Percentiles rank a stretch among this genome's conserved stretches.
phyloP scores from a whole-genome alignment of 164 flowering plant genomes.

The Taxillus chinensis region DNA sequence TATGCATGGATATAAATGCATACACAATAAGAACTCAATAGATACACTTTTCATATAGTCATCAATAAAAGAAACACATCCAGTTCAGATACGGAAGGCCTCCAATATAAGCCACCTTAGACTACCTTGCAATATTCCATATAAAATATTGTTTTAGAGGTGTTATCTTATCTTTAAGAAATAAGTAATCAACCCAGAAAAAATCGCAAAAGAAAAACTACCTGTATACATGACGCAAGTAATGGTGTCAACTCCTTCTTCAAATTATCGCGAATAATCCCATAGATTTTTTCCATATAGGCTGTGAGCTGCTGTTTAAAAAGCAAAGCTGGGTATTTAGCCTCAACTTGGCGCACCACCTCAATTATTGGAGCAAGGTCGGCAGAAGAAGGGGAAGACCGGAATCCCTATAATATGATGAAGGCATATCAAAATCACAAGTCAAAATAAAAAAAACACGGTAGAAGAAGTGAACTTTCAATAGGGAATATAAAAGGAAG shows the following conservation, averaged over 20 bases:
- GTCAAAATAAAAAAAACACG: no score
- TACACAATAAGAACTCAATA: no score
- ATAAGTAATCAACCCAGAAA: no score
- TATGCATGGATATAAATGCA: no score
- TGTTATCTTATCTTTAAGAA: no score
- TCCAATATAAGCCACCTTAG: no score
- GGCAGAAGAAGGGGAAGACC: slow-evolving; percentile 81
- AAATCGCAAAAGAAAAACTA: slow-evolving; percentile 3
- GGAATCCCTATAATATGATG: slow-evolving; percentile 57
- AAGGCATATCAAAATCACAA: not conserved
- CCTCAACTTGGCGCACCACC: slow-evolving; percentile 84
- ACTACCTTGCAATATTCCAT: no score
- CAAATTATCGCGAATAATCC: slow-evolving; percentile 87
- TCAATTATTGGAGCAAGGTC: slow-evolving; percentile 49
- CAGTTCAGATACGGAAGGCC: no score
- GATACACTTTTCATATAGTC: no score
- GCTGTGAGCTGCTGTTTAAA: slow-evolving; percentile 99
- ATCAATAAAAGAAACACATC: no score
- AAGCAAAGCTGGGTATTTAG: slow-evolving; percentile 94
- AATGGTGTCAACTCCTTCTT: slow-evolving; percentile 72
- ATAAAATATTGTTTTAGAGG: no score
- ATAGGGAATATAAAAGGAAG: not conserved
- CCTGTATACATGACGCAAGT: slow-evolving; percentile 92
- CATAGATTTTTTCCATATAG: slow-evolving; percentile 94
- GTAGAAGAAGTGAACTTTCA: not conserved